A percentile compares a stretch with the other conserved stretches of the same genome.
Conservation (phyloP, 345 rosid species). For the Camelina neglecta region DNA sequence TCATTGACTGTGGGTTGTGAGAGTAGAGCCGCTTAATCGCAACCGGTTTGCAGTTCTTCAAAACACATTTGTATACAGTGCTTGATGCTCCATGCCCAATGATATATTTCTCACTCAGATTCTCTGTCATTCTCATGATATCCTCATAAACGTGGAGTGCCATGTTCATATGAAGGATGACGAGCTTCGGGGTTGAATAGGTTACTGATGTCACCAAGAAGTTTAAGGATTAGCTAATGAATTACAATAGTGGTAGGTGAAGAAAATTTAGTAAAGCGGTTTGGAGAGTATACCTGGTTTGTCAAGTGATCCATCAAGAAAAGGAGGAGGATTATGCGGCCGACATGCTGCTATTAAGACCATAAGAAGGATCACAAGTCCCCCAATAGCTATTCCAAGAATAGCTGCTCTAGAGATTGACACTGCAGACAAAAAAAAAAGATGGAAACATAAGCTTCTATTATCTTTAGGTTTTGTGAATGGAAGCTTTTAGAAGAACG, state of each 20-base stretch:
- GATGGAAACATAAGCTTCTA: not conserved
- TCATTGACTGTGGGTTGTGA: constrained; percentile 75
- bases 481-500: not conserved
- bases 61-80: constrained; percentile 90
- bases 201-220: constrained; percentile 51
- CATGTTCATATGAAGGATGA: constrained; percentile 97
- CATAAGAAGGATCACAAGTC: constrained; percentile 84
- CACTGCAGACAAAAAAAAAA: constrained; percentile 46
- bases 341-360: constrained; percentile 79
- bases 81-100: constrained; percentile 93
- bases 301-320: constrained; percentile 75
- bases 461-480: not conserved
- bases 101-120: constrained; percentile 85
- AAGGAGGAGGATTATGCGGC: constrained; percentile 67
- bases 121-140: constrained; percentile 98
- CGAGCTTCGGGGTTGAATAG: constrained; percentile 77
- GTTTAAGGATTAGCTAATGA: constrained; percentile 20
- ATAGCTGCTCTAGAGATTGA: constrained; percentile 89
- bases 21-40: constrained; percentile 94
- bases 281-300: constrained; percentile 69
- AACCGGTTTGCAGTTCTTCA: constrained; percentile 92
- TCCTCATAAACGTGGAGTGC: constrained; percentile 97
- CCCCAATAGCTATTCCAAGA: constrained; percentile 91
- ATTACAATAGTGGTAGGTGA: not conserved
- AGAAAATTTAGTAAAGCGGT: not conserved